Conservation (phyloP, 768 basidiomycete species). For the Leucocoprinus birnbaumii region DNA sequence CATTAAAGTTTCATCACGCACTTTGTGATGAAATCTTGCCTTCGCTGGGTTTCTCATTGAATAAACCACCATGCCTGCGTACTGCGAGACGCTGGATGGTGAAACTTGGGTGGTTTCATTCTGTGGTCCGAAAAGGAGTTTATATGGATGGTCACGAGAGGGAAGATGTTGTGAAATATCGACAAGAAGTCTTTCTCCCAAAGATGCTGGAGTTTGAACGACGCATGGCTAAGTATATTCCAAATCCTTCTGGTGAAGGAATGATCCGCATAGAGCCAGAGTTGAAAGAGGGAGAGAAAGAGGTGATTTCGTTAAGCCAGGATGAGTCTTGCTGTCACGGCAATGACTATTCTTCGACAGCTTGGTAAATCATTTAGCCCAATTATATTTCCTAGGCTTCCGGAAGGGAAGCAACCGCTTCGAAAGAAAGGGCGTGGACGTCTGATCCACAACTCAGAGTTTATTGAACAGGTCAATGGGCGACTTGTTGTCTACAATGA, state of each 20-base stretch:
- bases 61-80: conserved; percentile 20
- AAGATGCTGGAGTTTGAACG: conserved; percentile 18
- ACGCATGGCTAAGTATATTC: conserved; percentile 17
- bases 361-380: conserved; percentile 13
- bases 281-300: conserved; percentile 19
- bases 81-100: conserved; percentile 38
- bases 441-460: conserved; percentile 38
- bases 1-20: conserved; percentile 18
- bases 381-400: background rate
- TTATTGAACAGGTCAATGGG: conserved; percentile 32
- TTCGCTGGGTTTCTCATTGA: conserved; percentile 23
- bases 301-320: conserved; percentile 26
- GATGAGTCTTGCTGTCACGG: conserved; percentile 28
- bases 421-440: conserved; percentile 28
- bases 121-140: conserved; percentile 27
- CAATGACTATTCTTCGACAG: conserved; percentile 18
- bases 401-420: conserved; percentile 19
- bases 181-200: conserved; percentile 23
- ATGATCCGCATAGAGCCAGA: conserved; percentile 18
- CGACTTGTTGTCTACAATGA: conserved; percentile 22
- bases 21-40: conserved; percentile 29
- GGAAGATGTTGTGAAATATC: conserved; percentile 33
- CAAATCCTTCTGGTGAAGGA: conserved; percentile 6
- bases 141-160: conserved; percentile 24
- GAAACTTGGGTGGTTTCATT: conserved; percentile 28